Base-by-base conservation (phyloP, 352 stramenopile species). In the Phytophthora hibernalis region DNA sequence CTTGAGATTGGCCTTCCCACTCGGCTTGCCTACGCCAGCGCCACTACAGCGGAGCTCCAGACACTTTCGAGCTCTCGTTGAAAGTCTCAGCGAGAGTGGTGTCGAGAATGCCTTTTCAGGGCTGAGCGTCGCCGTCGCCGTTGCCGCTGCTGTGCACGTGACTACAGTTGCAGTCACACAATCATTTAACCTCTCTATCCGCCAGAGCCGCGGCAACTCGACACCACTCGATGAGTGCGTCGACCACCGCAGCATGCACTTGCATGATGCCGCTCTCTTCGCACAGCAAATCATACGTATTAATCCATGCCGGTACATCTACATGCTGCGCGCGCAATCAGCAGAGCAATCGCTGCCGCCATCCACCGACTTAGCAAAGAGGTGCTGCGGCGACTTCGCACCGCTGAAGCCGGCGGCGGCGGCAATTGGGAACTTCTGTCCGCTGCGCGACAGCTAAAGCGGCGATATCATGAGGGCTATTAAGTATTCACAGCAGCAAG, bases 131-230 rank as follows among this genome's bases (percentile, higher is more conserved):
- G n/a, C n/a, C n/a, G n/a, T n/a, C 11, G 33, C 5, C 18, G 20
- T 12, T 10, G 24, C 51, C 18, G 42, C 33, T 62, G 22, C 60
- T 62, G 31, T 54, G 45, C 33, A 40, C 52, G 54, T 70, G 62
- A 70, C 62, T 60, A 70, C 54, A 65, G 62, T 70, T 59, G 54
- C 54, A 59, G 28, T 65, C 54, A 65, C 54, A 70, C 62, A 70
- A 65, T 54, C 53, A 8, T 50, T 56, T 47, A 57, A 68, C 49
- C 43, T 44, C 60, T 68, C 61, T 68, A 37, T 10, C 26, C 11
- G 13, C 8, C 33, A 68, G 7, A 68, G 53, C 44, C 48, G 54
- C 28, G 61, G 33, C 26, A 26, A 15, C 18, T 20, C n/a, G 61
- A 48, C 35, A 45, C 24, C 35, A 9, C 20, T n/a, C 1, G 61